Base-by-base conservation (phyloP, 345 rosid species). In the Microthlaspi erraticum region DNA sequence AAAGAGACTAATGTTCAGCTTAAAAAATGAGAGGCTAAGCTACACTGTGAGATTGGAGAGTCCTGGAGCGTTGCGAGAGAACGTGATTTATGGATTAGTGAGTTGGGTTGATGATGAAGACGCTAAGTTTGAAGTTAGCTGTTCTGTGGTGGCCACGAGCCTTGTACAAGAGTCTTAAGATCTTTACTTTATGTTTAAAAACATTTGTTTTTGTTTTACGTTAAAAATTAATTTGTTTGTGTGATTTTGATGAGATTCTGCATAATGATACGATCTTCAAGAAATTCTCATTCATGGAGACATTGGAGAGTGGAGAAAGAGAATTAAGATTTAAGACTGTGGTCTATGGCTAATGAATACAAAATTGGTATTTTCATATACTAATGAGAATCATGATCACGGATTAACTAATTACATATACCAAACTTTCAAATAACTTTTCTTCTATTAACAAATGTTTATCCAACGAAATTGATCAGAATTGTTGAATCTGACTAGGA, bases 31-130 rank as follows among this genome's bases (percentile, higher is more conserved):
- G 74, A 78, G 69, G 71, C 76, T 73, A 49, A 82, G 86, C 66
- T 90, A 79, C 59, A 83, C 62, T 67, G 77, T 90, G 3, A 78
- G 56, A 31, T 19, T 88, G 51, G 87, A 81, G 77, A 90, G 82
- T 20, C 85, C 85, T 1, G 68, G 50, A 37, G 45, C 36, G 34
- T 58, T 84, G 81, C 61, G 67, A 61, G 80, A 81, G 7, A 77
- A 32, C 2, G 81, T 77, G 57, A 38, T 81, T 37, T 68, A 82
- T 70, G 93, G 93, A 10, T 60, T 66, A 13, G 45, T 86, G 76
- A 80, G 76, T 46, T 90, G 93, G 96, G 76, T 76, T 50, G 83
- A 83, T 74, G 86, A 84, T 6, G 31, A 48, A 12, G 49, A 68
- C 17, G 18, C 63, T 20, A 17, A 51, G 42, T 43, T 34, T 60